Evolutionary conservation across 2,329 filamentous ascomycete genomes (phyloP).

Genomic region (Parascedosporium putredinis): DNA sequence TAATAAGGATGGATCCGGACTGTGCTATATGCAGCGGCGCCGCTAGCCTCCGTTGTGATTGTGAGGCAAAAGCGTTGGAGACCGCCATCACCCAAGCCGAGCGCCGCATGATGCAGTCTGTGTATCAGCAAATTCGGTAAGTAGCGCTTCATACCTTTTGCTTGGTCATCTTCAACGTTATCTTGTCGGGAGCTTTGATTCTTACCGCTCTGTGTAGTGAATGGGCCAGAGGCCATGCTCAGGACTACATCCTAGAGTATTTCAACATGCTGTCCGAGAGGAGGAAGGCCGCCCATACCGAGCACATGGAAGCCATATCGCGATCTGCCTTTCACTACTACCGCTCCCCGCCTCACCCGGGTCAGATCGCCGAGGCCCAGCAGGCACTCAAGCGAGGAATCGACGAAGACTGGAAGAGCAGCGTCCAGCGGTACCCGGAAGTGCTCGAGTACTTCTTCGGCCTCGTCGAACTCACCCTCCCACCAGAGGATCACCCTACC

Average conservation of each 20-base stretch:
- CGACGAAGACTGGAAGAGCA: slow-evolving; percentile 68
- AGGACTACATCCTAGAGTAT: slow-evolving; percentile 58
- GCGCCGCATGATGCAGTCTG: slow-evolving; percentile 49
- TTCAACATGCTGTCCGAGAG: slow-evolving; percentile 51
- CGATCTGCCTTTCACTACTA: slow-evolving; percentile 48
- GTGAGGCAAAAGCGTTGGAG: slow-evolving; percentile 56
- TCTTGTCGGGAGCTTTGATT: too few relatives aligned
- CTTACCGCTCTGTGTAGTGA: slow-evolving; percentile 27
- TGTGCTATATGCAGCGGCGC: slow-evolving; percentile 57
- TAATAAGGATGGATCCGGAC: slow-evolving; percentile 58
- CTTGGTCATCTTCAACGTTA: too few relatives aligned
- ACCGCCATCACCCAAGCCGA: slow-evolving; percentile 54
- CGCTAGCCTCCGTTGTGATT: slow-evolving; percentile 49
- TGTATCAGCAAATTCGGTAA: slow-evolving; percentile 55
- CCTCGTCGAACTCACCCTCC: slow-evolving; percentile 56
- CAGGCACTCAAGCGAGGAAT: slow-evolving; percentile 60
- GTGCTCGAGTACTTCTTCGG: slow-evolving; percentile 74
- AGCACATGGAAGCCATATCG: slow-evolving; percentile 45
- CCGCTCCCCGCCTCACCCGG: slow-evolving; percentile 45
- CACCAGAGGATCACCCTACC: slow-evolving; percentile 47
- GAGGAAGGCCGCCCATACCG: slow-evolving; percentile 45
- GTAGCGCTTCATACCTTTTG: slow-evolving; percentile 16
- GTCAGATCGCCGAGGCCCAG: slow-evolving; percentile 54
- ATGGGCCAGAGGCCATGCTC: slow-evolving; percentile 56
- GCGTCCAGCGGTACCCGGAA: slow-evolving; percentile 67